Conservation (phyloP, 768 basidiomycete genomes). For the Trametes villosa region DNA sequence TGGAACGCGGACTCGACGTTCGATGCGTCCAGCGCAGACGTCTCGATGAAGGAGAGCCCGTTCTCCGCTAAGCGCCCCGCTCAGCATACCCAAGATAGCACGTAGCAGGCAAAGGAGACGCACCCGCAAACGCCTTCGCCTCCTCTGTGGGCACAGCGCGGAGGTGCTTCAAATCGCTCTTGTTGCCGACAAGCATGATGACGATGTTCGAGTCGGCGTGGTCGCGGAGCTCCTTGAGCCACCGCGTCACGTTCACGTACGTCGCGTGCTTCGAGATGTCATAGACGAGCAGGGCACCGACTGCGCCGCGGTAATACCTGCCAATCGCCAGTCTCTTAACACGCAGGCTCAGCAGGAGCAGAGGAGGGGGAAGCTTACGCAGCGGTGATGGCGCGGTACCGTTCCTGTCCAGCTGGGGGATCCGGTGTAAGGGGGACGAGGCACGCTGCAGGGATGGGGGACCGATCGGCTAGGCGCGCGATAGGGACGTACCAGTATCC, state of each 20-base stretch:
- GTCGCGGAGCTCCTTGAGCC: conserved; percentile 96
- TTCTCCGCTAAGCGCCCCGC: conserved; percentile 86
- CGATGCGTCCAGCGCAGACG: conserved; percentile 98
- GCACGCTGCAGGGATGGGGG: background rate
- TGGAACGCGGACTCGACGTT: conserved; percentile 99
- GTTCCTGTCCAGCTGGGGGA: conserved; percentile 90
- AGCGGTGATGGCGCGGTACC: conserved; percentile 96
- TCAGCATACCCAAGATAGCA: no score
- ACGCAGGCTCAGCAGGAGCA: background rate
- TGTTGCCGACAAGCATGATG: conserved; percentile 33
- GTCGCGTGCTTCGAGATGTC: conserved; percentile 95
- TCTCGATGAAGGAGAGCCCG: conserved; percentile 94
- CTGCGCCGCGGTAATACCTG: conserved; percentile 97
- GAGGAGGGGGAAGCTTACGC: conserved; percentile 58
- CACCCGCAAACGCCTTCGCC: conserved; percentile 89
- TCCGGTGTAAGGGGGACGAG: background rate
- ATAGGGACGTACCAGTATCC: conserved; percentile 83
- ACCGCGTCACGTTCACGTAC: conserved; percentile 91
- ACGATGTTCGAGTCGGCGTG: conserved; percentile 71
- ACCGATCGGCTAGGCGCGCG: background rate
- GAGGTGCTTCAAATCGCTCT: conserved; percentile 96
- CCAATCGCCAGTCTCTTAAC: background rate
- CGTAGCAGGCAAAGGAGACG: conserved; percentile 34
- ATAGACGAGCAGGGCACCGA: conserved; percentile 90
- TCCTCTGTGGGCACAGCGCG: conserved; percentile 97